phyloP scores from a whole-genome alignment of 106 monocot genomes.

The Posidonia australis region DNA sequence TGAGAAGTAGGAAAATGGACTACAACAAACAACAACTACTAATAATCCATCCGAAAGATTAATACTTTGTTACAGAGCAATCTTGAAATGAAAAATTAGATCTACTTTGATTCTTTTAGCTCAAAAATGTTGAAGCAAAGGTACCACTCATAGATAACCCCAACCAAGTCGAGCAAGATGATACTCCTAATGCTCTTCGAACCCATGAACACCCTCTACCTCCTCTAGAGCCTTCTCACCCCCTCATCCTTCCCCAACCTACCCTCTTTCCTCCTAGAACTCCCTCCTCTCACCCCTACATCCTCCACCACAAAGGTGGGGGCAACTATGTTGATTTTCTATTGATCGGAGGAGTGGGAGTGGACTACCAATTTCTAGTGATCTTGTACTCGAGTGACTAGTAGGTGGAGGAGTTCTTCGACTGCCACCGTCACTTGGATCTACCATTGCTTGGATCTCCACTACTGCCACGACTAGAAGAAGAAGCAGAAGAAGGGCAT shows the following conservation, averaged over 20 bases:
- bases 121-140: too few relatives aligned
- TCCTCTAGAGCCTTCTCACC: too few relatives aligned
- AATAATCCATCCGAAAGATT: too few relatives aligned
- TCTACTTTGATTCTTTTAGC: neutral
- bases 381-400: neutral
- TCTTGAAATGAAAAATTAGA: neutral
- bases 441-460: too few relatives aligned
- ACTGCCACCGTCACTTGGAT: neutral
- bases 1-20: neutral
- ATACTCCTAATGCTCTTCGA: constrained; percentile 73
- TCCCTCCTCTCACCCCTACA: neutral
- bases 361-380: neutral
- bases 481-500: too few relatives aligned
- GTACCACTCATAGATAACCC: constrained; percentile 49
- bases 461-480: too few relatives aligned
- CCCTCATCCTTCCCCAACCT: neutral
- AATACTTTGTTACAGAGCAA: too few relatives aligned
- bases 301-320: too few relatives aligned
- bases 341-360: neutral
- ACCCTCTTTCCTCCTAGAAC: neutral
- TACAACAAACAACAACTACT: neutral
- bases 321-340: neutral
- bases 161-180: constrained; percentile 67
- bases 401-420: neutral
- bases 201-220: constrained; percentile 63